These are phyloP conservation scores for Zanthoxylum bungeanum DNA, from an alignment of 345 rosid species.

Conservation along the genomic window DNA sequence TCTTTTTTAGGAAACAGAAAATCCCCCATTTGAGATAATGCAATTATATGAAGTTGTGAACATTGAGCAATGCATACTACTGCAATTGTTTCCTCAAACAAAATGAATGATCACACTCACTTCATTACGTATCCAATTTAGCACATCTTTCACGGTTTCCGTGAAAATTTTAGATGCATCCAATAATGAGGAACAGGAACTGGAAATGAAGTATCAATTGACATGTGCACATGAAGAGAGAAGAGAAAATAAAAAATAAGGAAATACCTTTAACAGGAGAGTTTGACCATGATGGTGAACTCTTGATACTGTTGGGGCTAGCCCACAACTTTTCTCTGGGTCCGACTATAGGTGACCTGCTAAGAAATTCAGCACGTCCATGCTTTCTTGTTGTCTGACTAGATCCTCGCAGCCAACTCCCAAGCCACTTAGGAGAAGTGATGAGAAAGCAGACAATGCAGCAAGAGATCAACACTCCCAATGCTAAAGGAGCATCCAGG, in stretches of 20 bases:
- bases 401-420: conserved; percentile 18
- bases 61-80: background rate
- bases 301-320: conserved; percentile 36
- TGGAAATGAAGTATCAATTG: background rate
- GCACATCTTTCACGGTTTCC: background rate
- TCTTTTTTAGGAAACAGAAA: background rate
- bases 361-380: conserved; percentile 64
- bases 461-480: conserved; percentile 41
- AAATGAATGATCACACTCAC: background rate
- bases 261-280: conserved; percentile 68
- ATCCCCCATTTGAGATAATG: background rate
- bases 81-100: background rate
- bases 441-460: conserved; percentile 40
- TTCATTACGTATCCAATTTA: background rate
- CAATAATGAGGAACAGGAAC: background rate
- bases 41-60: background rate
- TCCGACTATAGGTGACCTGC: conserved; percentile 45
- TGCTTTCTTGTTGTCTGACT: conserved; percentile 25
- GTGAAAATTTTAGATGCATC: background rate
- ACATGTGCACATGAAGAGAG: background rate
- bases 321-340: conserved; percentile 48
- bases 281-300: conserved; percentile 42
- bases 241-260: background rate
- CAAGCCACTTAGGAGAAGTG: conserved; percentile 20
- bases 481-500: conserved; percentile 55